Conservation (phyloP, 1,284 basidiomycete genomes). For the Sporisorium reilianum region DNA sequence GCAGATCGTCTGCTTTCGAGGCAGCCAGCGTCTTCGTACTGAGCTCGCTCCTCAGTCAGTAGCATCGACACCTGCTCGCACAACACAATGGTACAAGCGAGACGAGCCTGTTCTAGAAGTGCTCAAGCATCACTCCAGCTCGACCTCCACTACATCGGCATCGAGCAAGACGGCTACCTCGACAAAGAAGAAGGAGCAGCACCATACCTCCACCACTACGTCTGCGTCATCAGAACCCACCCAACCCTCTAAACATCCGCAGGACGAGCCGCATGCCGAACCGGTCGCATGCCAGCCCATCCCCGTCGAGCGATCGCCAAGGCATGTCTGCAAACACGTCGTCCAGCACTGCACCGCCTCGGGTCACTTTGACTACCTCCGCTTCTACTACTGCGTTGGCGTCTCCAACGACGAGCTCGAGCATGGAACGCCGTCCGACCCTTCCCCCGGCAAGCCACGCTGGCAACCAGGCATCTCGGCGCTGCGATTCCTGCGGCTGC, state of each 20-base stretch:
- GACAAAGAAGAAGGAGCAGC: constrained; percentile 10
- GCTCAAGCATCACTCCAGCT: constrained; percentile 8
- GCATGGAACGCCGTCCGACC: constrained; percentile 28
- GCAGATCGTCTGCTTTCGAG: constrained; percentile 51
- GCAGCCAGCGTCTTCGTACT: constrained; percentile 26
- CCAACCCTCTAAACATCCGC: constrained; percentile 5
- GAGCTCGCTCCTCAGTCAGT: constrained; percentile 15
- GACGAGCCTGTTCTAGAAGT: not conserved
- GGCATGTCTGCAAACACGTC: constrained; percentile 55
- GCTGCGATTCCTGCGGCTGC: constrained; percentile 37
- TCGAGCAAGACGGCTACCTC: constrained; percentile 13
- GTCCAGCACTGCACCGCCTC: constrained; percentile 47
- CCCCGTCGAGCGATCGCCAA: constrained; percentile 27
- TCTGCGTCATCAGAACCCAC: constrained; percentile 11
- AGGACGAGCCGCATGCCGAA: constrained; percentile 4
- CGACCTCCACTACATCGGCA: not conserved
- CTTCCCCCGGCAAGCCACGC: constrained; percentile 11
- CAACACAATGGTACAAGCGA: constrained; percentile 15
- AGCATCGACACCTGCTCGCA: not conserved
- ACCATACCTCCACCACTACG: constrained; percentile 8
- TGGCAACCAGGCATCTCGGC: constrained; percentile 34
- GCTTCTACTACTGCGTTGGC: constrained; percentile 63
- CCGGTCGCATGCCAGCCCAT: constrained; percentile 45
- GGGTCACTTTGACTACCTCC: constrained; percentile 59
- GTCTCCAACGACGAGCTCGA: constrained; percentile 12